These are phyloP conservation scores for Termitomyces sp. DNA, from an alignment of 768 basidiomycete species.

Conservation along the genomic window DNA sequence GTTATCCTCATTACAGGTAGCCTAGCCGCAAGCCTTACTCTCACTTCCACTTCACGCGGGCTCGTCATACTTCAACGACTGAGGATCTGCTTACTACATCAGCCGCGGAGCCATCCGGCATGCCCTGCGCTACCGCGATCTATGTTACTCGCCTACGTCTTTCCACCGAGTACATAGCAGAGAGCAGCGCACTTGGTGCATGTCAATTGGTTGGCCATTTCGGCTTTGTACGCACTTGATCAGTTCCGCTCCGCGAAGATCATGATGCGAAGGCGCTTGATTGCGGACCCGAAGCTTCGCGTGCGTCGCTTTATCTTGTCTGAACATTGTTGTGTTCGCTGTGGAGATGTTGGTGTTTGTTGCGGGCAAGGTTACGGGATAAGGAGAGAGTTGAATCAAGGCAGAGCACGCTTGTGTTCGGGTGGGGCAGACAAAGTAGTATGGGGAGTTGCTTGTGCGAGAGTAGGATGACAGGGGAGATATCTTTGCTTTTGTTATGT, in stretches of 20 bases:
- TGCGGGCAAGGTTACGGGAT: background rate
- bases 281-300: constrained; percentile 22
- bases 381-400: constrained; percentile 1
- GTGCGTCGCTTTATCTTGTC: constrained; percentile 19
- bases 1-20: constrained; percentile 21
- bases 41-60: constrained; percentile 9
- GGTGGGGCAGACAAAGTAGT: constrained; percentile 19
- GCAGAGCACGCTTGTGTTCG: constrained; percentile 18
- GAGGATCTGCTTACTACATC: constrained; percentile 23
- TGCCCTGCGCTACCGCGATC: constrained; percentile 15
- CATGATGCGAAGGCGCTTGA: constrained; percentile 1
- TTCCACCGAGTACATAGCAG: constrained; percentile 20
- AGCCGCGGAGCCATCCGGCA: constrained; percentile 21
- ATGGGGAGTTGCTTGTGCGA: constrained; percentile 10
- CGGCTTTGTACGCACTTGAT: constrained; percentile 19
- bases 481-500: constrained; percentile 16
- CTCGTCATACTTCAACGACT: constrained; percentile 19
- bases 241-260: constrained; percentile 10
- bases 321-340: no score
- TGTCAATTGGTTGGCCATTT: constrained; percentile 17
- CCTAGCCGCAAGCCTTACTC: constrained; percentile 17
- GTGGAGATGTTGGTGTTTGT: constrained; percentile 13
- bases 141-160: constrained; percentile 13
- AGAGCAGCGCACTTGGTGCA: constrained; percentile 17
- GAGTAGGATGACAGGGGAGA: constrained; percentile 10